Evolutionary conservation across 139 green algal genomes (phyloP).

Genomic region (Volvox reticuliferus): DNA sequence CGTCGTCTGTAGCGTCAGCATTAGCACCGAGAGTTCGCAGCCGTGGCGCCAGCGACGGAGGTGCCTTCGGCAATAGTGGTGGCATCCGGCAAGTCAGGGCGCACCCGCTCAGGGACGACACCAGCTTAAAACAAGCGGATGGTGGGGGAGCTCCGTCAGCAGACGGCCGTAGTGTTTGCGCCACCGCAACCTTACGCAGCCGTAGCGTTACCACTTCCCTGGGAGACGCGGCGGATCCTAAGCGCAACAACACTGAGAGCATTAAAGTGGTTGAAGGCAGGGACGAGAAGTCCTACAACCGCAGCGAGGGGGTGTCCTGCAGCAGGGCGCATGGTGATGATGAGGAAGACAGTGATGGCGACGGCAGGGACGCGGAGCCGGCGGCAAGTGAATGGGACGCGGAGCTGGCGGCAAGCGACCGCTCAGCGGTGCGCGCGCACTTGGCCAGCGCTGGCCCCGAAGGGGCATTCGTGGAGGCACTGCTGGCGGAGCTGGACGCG

Average conservation of each 20-base stretch:
- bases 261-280: too few species aligned
- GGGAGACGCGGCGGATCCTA: too few species aligned
- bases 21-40: not conserved
- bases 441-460: not conserved
- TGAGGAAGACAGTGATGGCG: not conserved
- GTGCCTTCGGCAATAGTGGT: too few species aligned
- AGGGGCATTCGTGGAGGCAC: not conserved
- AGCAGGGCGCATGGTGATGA: not conserved
- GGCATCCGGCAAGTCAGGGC: not conserved
- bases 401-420: not conserved
- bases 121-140: not conserved
- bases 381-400: not conserved
- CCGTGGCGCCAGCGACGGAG: too few species aligned
- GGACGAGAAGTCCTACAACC: not conserved
- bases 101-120: not conserved
- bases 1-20: not conserved
- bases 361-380: not conserved
- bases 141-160: not conserved
- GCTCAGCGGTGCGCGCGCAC: not conserved
- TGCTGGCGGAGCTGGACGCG: slow-evolving; percentile 37
- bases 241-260: too few species aligned
- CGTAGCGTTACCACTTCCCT: too few species aligned
- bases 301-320: not conserved
- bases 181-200: too few species aligned
- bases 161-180: too few species aligned